A percentile compares a stretch with the other conserved stretches of the same genome.
These are phyloP conservation scores for Spiraea crenata DNA, from an alignment of 331 rosid genomes.

Conservation along the genomic window DNA sequence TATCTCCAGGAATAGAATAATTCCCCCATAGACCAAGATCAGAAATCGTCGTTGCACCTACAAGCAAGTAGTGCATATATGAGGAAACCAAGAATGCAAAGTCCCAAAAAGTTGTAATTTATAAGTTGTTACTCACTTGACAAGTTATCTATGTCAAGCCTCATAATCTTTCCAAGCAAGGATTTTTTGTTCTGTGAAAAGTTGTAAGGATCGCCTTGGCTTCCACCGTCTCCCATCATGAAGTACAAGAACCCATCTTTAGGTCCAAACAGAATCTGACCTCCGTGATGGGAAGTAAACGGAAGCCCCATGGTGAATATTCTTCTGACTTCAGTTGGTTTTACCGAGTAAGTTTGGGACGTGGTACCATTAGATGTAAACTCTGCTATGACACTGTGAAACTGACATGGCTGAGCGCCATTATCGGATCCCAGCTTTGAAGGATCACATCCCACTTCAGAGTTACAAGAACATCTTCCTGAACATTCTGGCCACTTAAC, in stretches of 20 bases:
- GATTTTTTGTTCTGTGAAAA: slow-evolving; percentile 39
- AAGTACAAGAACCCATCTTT: slow-evolving; percentile 37
- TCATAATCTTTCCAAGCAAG: slow-evolving; percentile 41
- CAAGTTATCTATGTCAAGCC: slow-evolving; percentile 36
- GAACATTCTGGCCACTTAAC: slow-evolving; percentile 33
- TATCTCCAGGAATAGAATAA: slow-evolving; percentile 32
- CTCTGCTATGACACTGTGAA: slow-evolving; percentile 36
- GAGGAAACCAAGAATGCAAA: background rate
- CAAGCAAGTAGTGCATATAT: background rate
- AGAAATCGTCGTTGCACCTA: slow-evolving; percentile 21
- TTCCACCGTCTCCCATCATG: slow-evolving; percentile 45
- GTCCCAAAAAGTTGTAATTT: background rate
- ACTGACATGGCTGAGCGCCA: slow-evolving; percentile 37
- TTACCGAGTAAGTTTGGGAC: slow-evolving; percentile 8
- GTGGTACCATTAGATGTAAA: slow-evolving; percentile 31
- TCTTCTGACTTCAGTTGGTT: slow-evolving; percentile 35
- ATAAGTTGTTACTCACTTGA: slow-evolving; percentile 26
- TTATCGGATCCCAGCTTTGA: slow-evolving; percentile 15
- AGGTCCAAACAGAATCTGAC: slow-evolving; percentile 43
- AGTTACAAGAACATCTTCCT: slow-evolving; percentile 38
- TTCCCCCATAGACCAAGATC: slow-evolving; percentile 37
- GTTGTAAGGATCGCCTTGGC: slow-evolving; percentile 38
- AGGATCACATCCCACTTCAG: slow-evolving; percentile 39
- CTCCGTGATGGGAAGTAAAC: slow-evolving; percentile 34
- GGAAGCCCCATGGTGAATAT: slow-evolving; percentile 47